Conservation (phyloP, 768 basidiomycete species). For the Hortiboletus flavorubellus region DNA sequence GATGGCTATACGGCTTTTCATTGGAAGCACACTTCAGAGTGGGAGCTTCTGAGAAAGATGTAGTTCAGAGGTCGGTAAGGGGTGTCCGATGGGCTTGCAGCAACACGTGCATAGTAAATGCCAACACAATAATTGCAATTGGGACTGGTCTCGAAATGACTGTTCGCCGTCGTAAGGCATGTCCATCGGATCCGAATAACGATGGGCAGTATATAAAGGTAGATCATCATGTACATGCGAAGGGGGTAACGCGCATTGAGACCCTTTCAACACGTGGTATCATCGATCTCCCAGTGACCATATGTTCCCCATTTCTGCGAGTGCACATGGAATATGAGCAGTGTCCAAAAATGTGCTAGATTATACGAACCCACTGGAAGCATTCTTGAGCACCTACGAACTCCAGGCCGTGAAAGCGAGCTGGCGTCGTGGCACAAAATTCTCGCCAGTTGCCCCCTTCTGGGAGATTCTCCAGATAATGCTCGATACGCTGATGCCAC, state of each 20-base stretch:
- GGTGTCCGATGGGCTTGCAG: neutral
- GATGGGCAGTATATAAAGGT: neutral
- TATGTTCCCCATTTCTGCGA: constrained; percentile 14
- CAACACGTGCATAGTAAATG: neutral
- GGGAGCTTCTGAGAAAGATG: no score
- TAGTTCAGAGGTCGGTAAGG: no score
- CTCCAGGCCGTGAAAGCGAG: constrained; percentile 21
- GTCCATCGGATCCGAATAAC: neutral
- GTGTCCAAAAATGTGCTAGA: neutral
- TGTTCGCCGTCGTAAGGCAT: neutral
- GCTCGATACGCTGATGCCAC: constrained; percentile 27
- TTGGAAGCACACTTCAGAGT: no score
- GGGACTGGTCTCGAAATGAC: neutral
- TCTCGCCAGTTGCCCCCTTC: constrained; percentile 27
- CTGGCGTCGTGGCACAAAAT: constrained; percentile 35
- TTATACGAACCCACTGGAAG: constrained; percentile 14
- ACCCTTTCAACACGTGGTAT: constrained; percentile 8
- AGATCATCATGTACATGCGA: neutral
- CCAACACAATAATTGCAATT: neutral
- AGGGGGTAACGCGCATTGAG: neutral
- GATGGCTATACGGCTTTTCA: no score
- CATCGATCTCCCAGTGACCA: constrained; percentile 25
- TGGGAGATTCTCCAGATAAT: constrained; percentile 29
- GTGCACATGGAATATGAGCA: neutral
- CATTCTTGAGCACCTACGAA: constrained; percentile 27